A percentile compares a stretch with the other conserved stretches of the same genome.
Conservation (phyloP, 2,329 filamentous ascomycete genomes). For the Fusarium metavorans region DNA sequence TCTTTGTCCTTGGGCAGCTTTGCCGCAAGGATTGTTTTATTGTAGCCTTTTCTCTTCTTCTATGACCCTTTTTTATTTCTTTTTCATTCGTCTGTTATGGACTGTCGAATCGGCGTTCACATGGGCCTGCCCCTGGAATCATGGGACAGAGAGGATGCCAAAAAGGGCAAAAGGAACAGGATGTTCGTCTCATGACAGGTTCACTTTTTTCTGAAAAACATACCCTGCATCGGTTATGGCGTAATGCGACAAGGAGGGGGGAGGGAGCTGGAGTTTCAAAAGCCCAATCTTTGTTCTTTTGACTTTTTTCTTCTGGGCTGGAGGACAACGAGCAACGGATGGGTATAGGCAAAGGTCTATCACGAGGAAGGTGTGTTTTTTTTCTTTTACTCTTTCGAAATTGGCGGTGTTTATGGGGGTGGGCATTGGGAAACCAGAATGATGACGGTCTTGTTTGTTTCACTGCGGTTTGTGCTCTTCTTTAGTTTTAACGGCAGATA, state of each 20-base stretch:
- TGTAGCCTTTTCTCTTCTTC: slow-evolving; percentile 19
- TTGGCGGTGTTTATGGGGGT: slow-evolving; percentile 9
- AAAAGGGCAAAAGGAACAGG: slow-evolving; percentile 28
- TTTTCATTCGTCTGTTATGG: slow-evolving; percentile 4
- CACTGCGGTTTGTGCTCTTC: slow-evolving; percentile 12
- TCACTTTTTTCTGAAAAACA: slow-evolving; percentile 39
- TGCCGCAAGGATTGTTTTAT: slow-evolving; percentile 23
- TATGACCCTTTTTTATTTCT: slow-evolving; percentile 22
- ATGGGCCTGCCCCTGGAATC: slow-evolving; percentile 17
- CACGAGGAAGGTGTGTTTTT: slow-evolving; percentile 6
- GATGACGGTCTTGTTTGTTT: slow-evolving; percentile 32
- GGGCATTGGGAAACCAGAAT: slow-evolving; percentile 36
- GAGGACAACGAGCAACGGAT: neutral
- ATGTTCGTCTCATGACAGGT: slow-evolving; percentile 35
- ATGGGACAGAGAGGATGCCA: slow-evolving; percentile 21
- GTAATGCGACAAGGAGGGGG: slow-evolving; percentile 28
- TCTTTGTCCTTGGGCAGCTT: slow-evolving; percentile 25
- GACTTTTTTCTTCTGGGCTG: slow-evolving; percentile 8
- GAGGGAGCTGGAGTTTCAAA: slow-evolving; percentile 36
- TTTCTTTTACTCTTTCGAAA: neutral
- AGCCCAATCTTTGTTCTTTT: slow-evolving; percentile 24
- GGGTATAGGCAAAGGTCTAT: neutral
- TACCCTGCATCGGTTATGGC: slow-evolving; percentile 47
- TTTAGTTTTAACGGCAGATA: slow-evolving; percentile 12
- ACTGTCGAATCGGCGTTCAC: slow-evolving; percentile 33